Base-by-base conservation (phyloP, 2,329 filamentous ascomycete genomes). In the Neonectria punicea region DNA sequence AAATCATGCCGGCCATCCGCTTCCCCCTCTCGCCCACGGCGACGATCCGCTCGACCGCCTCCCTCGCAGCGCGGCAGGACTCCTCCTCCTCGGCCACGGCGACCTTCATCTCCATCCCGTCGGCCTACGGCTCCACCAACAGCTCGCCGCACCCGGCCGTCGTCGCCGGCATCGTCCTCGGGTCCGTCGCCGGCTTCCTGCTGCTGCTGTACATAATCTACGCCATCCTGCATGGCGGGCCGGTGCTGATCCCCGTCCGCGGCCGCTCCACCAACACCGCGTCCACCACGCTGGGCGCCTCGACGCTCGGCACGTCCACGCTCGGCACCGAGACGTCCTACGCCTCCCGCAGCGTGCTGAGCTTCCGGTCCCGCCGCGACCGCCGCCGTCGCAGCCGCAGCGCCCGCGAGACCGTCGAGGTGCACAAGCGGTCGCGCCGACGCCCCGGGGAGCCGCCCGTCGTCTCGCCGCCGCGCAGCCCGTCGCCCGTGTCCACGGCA, bases 171-270 rank as follows among this genome's bases (percentile, higher is more conserved):
- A 82, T 84, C 63, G 80, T 83, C 5, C 76, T 85, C 55, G 83
- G 82, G 67, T 78, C 80, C 46, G 79, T 84, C 53, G 80, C 77
- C 30, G 87, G 82, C 57, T 85, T 89, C 74, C 74, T 88, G 34
- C 78, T 89, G 36, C 66, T 88, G 13, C 76, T 88, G 32, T 84
- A 84, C 75, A 72, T 88, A 13, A 68, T 88, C 61, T 87, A 86
- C 74, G 80, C 82, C 2, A 80, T 79, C n/a, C 76, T 86, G 32
- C 82, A 83, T 64, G 79, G 82, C 32, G 80, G 79, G 1, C 82
- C 80, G 2, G 71, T 77, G 41, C 74, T 74, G 58, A 66, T 74
- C 34, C 65, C 69, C 39, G 70, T 71, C 20, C 59, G 56, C 49
- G 36, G 25, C 34, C 53, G 60, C 18, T 46, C 47, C 20, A 28